A percentile compares a stretch with the other conserved stretches of the same genome.
Conservation (phyloP, 345 rosid species). For the Eutrema yunnanense region DNA sequence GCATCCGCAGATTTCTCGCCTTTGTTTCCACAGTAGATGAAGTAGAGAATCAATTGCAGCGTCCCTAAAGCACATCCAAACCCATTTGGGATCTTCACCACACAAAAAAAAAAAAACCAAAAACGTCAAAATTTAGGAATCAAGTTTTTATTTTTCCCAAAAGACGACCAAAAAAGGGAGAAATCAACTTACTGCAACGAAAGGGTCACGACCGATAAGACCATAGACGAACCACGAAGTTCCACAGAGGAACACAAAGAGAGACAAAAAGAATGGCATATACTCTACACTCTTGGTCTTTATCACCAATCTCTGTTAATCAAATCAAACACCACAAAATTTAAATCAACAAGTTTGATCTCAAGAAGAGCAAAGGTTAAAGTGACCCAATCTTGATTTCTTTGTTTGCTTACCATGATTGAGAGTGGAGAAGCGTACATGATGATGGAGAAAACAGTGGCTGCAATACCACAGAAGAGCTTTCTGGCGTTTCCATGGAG, state of each 20-base stretch:
- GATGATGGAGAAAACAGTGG: slow-evolving; percentile 81
- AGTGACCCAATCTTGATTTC: not conserved
- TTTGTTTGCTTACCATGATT: slow-evolving; percentile 61
- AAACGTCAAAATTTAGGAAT: not conserved
- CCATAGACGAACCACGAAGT: slow-evolving; percentile 95
- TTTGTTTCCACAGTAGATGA: slow-evolving; percentile 61
- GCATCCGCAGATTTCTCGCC: slow-evolving; percentile 22
- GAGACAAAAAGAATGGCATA: slow-evolving; percentile 94
- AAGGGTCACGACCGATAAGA: slow-evolving; percentile 77
- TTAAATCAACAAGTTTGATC: not conserved
- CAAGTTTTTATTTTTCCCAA: not conserved
- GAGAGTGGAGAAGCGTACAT: slow-evolving; percentile 98
- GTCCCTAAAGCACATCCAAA: slow-evolving; percentile 78
- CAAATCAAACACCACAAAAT: not conserved
- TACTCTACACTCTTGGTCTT: slow-evolving; percentile 91
- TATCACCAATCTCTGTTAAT: slow-evolving; percentile 74
- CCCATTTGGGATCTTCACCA: slow-evolving; percentile 80
- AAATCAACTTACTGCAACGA: slow-evolving; percentile 59
- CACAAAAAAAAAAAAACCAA: not conserved
- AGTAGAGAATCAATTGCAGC: slow-evolving; percentile 66
- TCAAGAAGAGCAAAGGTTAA: not conserved
- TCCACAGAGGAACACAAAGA: slow-evolving; percentile 88
- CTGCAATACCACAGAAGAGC: slow-evolving; percentile 77
- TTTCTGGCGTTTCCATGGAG: slow-evolving; percentile 63
- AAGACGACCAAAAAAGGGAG: not conserved